These are phyloP conservation scores for Coemansia sp. DNA, from an alignment of 192 early-diverging fungal genomes.

Conservation along the genomic window DNA sequence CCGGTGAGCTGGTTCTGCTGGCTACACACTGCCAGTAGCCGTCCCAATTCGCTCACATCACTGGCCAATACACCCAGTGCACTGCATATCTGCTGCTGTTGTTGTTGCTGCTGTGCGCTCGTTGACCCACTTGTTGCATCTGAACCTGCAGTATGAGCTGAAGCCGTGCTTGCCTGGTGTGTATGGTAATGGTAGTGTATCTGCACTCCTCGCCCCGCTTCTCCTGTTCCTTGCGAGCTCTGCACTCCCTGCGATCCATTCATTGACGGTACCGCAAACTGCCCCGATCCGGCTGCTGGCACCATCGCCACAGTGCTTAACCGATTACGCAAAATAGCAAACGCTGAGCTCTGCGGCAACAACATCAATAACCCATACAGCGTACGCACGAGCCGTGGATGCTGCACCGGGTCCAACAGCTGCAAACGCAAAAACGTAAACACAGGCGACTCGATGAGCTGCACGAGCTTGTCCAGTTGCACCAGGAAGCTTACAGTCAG, in stretches of 20 bases:
- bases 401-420: constrained; percentile 84
- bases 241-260: background rate
- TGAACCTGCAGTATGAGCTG: background rate
- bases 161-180: constrained; percentile 5
- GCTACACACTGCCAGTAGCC: constrained; percentile 15
- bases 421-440: constrained; percentile 95
- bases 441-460: constrained; percentile 94
- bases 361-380: constrained; percentile 97
- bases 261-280: constrained; percentile 5
- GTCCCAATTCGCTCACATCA: constrained; percentile 22
- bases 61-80: constrained; percentile 17
- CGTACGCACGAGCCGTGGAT: constrained; percentile 89
- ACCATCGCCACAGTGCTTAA: constrained; percentile 72
- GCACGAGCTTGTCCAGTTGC: constrained; percentile 97
- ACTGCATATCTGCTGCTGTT: constrained; percentile 12
- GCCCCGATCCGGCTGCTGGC: background rate
- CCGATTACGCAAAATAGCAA: constrained; percentile 92
- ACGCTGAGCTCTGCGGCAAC: constrained; percentile 93
- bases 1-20: background rate
- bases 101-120: background rate
- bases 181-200: constrained; percentile 30
- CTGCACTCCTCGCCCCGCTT: background rate
- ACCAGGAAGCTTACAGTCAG: constrained; percentile 93
- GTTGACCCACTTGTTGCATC: background rate
- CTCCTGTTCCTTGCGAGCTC: constrained; percentile 11